Percentiles rank a stretch among this genome's conserved stretches.
These are phyloP conservation scores for Rubroboletus pulcherrimus DNA, from an alignment of 768 basidiomycete species.

Conservation along the genomic window DNA sequence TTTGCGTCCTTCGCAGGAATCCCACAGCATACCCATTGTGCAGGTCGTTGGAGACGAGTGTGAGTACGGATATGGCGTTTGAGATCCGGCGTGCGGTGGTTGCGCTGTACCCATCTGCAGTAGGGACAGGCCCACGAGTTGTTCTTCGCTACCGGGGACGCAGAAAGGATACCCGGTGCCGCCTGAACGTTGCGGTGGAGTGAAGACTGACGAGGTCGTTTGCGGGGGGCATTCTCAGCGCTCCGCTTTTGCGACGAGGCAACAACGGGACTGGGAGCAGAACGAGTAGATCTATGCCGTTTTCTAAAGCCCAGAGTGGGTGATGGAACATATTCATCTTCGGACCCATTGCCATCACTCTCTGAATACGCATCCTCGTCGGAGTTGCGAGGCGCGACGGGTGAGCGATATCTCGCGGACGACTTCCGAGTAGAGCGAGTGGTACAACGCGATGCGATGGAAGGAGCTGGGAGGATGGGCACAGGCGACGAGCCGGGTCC, in stretches of 20 bases:
- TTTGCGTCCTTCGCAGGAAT: slow-evolving; percentile 26
- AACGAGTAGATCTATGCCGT: slow-evolving; percentile 26
- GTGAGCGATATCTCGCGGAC: background rate
- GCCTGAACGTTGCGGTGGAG: slow-evolving; percentile 48
- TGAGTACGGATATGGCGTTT: slow-evolving; percentile 58
- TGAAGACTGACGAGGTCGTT: slow-evolving; percentile 33
- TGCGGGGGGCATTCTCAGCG: slow-evolving; percentile 8
- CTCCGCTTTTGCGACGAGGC: slow-evolving; percentile 6
- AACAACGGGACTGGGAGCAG: background rate
- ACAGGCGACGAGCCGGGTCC: background rate
- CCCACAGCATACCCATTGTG: slow-evolving; percentile 39
- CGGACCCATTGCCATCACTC: slow-evolving; percentile 37
- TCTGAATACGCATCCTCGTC: slow-evolving; percentile 35
- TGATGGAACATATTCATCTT: slow-evolving; percentile 46
- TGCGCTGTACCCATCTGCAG: slow-evolving; percentile 46
- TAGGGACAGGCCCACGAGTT: slow-evolving; percentile 44
- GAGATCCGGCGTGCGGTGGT: slow-evolving; percentile 54
- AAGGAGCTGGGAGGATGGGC: background rate
- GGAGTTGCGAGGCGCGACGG: slow-evolving; percentile 3
- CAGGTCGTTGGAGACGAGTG: slow-evolving; percentile 33
- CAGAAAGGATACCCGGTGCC: slow-evolving; percentile 13
- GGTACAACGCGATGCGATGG: slow-evolving; percentile 3
- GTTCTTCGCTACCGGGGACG: slow-evolving; percentile 21
- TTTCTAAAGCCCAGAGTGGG: slow-evolving; percentile 32
- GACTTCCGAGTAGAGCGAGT: slow-evolving; percentile 16